Evolutionary conservation across 331 rosid species (phyloP).

Genomic region (Acacia pycnantha): DNA sequence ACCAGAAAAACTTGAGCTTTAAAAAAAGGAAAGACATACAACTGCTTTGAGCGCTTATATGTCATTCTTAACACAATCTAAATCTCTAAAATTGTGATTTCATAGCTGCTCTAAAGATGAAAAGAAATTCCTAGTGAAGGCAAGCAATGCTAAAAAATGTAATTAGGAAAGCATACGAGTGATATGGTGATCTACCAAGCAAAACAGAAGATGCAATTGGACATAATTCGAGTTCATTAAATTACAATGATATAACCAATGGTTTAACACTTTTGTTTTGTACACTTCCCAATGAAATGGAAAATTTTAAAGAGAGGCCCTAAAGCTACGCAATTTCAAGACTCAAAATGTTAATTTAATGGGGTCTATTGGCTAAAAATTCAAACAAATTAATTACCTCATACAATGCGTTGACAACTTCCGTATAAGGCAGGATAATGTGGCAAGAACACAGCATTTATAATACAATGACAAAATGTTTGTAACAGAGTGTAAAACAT

Average conservation of each 20-base stretch:
- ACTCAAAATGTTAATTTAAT: slow-evolving; percentile 13
- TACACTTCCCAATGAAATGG: slow-evolving; percentile 22
- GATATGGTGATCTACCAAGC: not conserved
- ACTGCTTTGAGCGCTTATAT: not conserved
- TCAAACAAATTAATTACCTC: slow-evolving; percentile 47
- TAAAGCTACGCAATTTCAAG: slow-evolving; percentile 7
- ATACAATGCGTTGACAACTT: slow-evolving; percentile 80
- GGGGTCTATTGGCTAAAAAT: slow-evolving; percentile 1
- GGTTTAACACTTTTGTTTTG: slow-evolving; percentile 13
- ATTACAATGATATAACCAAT: too few relatives aligned
- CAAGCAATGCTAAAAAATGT: not conserved
- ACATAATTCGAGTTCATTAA: not conserved
- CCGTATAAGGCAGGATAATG: too few relatives aligned
- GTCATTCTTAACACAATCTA: not conserved
- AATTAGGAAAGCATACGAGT: not conserved
- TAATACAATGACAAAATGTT: too few relatives aligned
- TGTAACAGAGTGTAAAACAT: too few relatives aligned
- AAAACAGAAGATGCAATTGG: slow-evolving; percentile 14
- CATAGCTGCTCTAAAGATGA: not conserved
- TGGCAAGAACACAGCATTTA: too few relatives aligned
- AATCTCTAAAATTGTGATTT: not conserved
- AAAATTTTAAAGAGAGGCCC: not conserved
- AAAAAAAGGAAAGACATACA: not conserved
- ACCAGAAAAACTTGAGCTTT: not conserved
- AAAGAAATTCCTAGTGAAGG: not conserved